phyloP scores from a whole-genome alignment of 768 basidiomycete genomes.

The Mycena venus region DNA sequence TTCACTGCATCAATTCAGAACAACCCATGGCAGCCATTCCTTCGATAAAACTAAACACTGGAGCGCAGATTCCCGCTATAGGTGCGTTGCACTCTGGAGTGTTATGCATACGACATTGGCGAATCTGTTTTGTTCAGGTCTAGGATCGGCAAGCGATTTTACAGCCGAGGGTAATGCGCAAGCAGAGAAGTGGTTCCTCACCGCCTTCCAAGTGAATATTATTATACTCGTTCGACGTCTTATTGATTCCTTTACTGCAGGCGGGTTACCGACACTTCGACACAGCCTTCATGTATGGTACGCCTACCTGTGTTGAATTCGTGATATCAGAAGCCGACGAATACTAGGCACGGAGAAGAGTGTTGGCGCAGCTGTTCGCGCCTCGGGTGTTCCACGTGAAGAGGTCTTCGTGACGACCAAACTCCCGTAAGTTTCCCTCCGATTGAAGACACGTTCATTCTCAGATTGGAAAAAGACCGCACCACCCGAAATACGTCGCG shows the following conservation, averaged over 20 bases:
- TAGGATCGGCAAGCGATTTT: neutral
- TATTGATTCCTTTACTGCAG: conserved; percentile 32
- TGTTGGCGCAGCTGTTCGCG: conserved; percentile 60
- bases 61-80: neutral
- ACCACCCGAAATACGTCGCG: conserved; percentile 53
- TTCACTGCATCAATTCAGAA: no score
- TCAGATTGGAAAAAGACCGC: conserved; percentile 41
- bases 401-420: conserved; percentile 67
- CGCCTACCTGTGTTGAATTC: neutral
- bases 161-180: neutral
- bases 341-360: conserved; percentile 51
- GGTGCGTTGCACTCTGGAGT: neutral
- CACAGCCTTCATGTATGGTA: conserved; percentile 52
- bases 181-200: conserved; percentile 49
- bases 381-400: conserved; percentile 61
- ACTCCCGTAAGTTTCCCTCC: conserved; percentile 47
- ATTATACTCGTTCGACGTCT: neutral
- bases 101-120: neutral
- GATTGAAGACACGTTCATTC: conserved; percentile 51
- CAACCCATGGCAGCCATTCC: neutral
- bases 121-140: neutral
- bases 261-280: conserved; percentile 59
- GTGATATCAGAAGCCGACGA: neutral
- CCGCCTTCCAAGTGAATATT: conserved; percentile 52
- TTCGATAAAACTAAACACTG: no score